A percentile compares a stretch with the other conserved stretches of the same genome.
Conservation (phyloP, 768 basidiomycete genomes). For the Dioszegia crocea region DNA sequence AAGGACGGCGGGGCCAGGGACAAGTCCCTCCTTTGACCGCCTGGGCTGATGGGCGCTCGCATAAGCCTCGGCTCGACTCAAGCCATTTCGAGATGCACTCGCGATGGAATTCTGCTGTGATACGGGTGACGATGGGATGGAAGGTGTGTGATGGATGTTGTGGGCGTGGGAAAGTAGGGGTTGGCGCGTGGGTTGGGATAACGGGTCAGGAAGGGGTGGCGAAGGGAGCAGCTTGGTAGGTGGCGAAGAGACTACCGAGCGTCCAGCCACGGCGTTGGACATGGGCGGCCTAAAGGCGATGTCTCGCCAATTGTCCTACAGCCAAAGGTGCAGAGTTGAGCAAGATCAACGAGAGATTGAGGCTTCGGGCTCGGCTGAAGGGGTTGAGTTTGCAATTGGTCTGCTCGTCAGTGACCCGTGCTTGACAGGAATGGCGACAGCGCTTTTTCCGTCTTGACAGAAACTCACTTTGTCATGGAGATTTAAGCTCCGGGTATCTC, state of each 20-base stretch:
- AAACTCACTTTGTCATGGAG: no score
- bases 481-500: no score
- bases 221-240: not conserved
- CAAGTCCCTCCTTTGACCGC: not conserved
- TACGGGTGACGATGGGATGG: not conserved
- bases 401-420: no score
- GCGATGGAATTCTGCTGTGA: not conserved
- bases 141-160: not conserved
- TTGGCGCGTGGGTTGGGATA: not conserved
- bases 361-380: no score
- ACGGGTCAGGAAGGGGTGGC: not conserved
- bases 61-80: constrained; percentile 28
- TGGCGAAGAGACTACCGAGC: not conserved
- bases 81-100: not conserved
- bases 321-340: no score
- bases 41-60: constrained; percentile 23
- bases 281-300: no score
- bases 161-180: not conserved
- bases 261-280: not conserved
- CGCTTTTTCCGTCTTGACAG: no score
- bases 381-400: no score
- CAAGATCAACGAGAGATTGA: no score
- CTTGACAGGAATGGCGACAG: no score
- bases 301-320: no score
- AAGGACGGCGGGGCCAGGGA: no score